These are phyloP conservation scores for Tetrapisispora arboricola DNA, from an alignment of 805 yeast genomes.

Conservation along the genomic window DNA sequence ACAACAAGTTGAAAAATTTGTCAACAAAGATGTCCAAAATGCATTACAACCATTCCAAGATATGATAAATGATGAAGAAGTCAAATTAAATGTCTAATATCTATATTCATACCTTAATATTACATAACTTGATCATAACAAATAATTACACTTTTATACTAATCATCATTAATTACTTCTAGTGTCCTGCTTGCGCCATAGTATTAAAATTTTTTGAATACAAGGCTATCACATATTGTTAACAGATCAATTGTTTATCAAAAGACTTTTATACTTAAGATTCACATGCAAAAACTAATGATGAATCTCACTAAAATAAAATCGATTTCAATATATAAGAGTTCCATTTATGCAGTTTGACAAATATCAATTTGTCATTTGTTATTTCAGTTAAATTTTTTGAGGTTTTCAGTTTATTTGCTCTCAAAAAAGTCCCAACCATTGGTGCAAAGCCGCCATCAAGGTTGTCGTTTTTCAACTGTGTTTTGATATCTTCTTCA, in stretches of 20 bases:
- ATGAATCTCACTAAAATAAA: too few species aligned
- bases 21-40: slow-evolving; percentile 68
- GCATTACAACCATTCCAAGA: slow-evolving; percentile 64
- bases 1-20: slow-evolving; percentile 90
- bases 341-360: slow-evolving; percentile 53
- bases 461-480: slow-evolving; percentile 25
- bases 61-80: slow-evolving; percentile 53
- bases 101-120: neutral
- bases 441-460: slow-evolving; percentile 31
- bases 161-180: too few species aligned
- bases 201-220: too few species aligned
- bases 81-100: slow-evolving; percentile 66
- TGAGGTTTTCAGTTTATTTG: slow-evolving; percentile 45
- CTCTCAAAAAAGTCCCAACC: slow-evolving; percentile 39
- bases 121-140: neutral
- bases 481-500: slow-evolving; percentile 17
- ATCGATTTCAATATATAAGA: slow-evolving; percentile 23
- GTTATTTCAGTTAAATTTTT: slow-evolving; percentile 45
- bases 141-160: too few species aligned
- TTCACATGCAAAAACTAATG: too few species aligned
- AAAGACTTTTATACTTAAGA: too few species aligned
- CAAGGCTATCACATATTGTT: too few species aligned
- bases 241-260: too few species aligned
- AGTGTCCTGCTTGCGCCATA: too few species aligned
- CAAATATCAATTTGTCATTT: slow-evolving; percentile 44